phyloP scores from a whole-genome alignment of 805 yeast genomes.

The Candida sanyiensis region DNA sequence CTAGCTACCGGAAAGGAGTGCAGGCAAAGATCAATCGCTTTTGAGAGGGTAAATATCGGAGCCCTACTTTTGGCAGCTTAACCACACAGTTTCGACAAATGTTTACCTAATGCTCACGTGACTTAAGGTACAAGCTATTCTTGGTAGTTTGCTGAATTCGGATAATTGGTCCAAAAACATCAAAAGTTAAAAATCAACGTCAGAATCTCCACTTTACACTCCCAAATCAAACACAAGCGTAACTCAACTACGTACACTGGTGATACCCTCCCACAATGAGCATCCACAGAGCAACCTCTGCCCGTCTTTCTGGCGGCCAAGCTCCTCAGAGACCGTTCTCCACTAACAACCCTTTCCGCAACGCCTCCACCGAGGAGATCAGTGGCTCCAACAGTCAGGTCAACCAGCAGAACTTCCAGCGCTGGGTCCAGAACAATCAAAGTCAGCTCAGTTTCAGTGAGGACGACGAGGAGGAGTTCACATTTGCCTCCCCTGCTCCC shows the following conservation, averaged over 20 bases:
- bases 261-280: conserved; percentile 10
- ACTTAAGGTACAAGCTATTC: too few relatives aligned
- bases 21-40: background rate
- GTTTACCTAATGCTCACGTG: background rate
- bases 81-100: too few relatives aligned
- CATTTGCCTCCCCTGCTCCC: conserved; percentile 17
- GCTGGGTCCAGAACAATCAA: conserved; percentile 48
- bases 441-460: conserved; percentile 38
- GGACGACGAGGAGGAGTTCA: conserved; percentile 33
- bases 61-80: too few relatives aligned
- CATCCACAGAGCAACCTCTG: conserved; percentile 17
- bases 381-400: conserved; percentile 24
- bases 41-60: too few relatives aligned
- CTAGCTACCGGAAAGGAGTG: background rate
- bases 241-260: background rate
- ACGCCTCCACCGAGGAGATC: conserved; percentile 31
- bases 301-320: conserved; percentile 5
- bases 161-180: too few relatives aligned
- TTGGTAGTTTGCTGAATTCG: too few relatives aligned
- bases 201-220: background rate
- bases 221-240: background rate
- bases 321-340: conserved; percentile 39
- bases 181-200: background rate
- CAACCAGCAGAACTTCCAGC: conserved; percentile 40
- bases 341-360: conserved; percentile 69